These are phyloP conservation scores for Penicillium occitanis DNA, from an alignment of 2,329 filamentous ascomycete genomes.

Conservation along the genomic window DNA sequence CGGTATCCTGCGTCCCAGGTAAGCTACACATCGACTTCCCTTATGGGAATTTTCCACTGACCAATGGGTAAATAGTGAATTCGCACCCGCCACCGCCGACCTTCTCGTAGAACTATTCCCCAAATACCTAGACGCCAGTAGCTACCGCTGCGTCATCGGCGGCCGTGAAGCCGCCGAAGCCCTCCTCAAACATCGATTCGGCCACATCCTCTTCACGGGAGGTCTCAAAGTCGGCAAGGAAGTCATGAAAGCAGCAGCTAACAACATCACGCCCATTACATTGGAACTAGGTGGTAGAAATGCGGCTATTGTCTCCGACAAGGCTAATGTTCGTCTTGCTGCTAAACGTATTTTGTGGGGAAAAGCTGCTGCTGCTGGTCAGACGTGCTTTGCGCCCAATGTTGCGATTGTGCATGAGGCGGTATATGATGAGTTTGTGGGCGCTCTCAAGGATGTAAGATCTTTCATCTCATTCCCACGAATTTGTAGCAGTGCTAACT, in stretches of 20 bases:
- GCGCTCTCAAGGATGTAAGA: not conserved
- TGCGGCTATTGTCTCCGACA: constrained; percentile 8
- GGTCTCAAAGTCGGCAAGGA: constrained; percentile 12
- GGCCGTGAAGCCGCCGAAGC: constrained; percentile 11
- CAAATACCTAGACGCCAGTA: constrained; percentile 12
- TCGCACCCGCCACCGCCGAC: constrained; percentile 13
- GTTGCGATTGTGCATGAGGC: constrained; percentile 18
- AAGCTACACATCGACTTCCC: not conserved
- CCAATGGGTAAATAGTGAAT: constrained; percentile 7
- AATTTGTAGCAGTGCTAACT: not conserved
- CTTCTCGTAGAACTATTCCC: constrained; percentile 14
- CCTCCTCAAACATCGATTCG: constrained; percentile 8
- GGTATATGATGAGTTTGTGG: constrained; percentile 9
- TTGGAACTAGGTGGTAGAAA: constrained; percentile 16
- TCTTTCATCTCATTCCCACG: not conserved
- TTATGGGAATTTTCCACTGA: not conserved
- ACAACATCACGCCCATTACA: constrained; percentile 9
- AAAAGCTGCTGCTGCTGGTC: constrained; percentile 13
- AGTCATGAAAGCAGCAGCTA: constrained; percentile 12
- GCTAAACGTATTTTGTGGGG: constrained; percentile 12
- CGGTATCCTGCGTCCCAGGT: constrained; percentile 17
- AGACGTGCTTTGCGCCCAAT: constrained; percentile 19
- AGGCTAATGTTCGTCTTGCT: constrained; percentile 16
- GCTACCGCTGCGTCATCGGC: constrained; percentile 13
- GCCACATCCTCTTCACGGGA: constrained; percentile 16